These are phyloP conservation scores for Fraxinus albicans DNA, from an alignment of 305 asterid genomes.

Conservation along the genomic window DNA sequence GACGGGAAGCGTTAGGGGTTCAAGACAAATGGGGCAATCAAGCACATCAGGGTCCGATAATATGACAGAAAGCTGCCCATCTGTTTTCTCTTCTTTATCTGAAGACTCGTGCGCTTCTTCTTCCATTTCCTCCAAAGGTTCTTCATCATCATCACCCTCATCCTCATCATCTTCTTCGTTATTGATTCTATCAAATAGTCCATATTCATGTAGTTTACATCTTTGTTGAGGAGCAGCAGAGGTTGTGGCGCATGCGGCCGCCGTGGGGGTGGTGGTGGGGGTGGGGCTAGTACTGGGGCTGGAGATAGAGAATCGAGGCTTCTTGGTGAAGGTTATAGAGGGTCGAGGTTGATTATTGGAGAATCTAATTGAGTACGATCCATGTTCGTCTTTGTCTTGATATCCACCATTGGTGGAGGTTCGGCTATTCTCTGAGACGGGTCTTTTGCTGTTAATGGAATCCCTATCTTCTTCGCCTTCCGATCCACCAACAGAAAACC, in stretches of 20 bases:
- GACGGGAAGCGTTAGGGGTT: slow-evolving; percentile 45
- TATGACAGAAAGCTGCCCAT: slow-evolving; percentile 21
- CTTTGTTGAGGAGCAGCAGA: slow-evolving; percentile 10
- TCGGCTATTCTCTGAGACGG: slow-evolving; percentile 29
- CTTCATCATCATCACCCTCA: background rate
- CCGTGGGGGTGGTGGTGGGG: background rate
- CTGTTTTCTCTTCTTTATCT: slow-evolving; percentile 3
- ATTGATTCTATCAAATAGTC: background rate
- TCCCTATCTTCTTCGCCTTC: slow-evolving; percentile 34
- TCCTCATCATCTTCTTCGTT: background rate
- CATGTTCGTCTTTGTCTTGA: background rate
- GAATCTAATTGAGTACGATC: background rate
- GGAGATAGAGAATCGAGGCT: background rate
- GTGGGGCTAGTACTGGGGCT: background rate
- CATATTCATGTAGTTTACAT: background rate
- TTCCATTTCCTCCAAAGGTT: slow-evolving; percentile 14
- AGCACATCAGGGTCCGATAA: slow-evolving; percentile 51
- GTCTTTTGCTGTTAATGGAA: slow-evolving; percentile 17
- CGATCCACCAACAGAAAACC: slow-evolving; percentile 43
- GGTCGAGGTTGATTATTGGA: background rate
- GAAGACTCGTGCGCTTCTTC: slow-evolving; percentile 14
- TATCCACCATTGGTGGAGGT: background rate
- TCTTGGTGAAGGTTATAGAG: background rate
- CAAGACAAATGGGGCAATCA: slow-evolving; percentile 59
- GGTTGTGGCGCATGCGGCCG: background rate